phyloP scores from a whole-genome alignment of 495 filamentous ascomycete genomes.

The Sordaria brevicollis region DNA sequence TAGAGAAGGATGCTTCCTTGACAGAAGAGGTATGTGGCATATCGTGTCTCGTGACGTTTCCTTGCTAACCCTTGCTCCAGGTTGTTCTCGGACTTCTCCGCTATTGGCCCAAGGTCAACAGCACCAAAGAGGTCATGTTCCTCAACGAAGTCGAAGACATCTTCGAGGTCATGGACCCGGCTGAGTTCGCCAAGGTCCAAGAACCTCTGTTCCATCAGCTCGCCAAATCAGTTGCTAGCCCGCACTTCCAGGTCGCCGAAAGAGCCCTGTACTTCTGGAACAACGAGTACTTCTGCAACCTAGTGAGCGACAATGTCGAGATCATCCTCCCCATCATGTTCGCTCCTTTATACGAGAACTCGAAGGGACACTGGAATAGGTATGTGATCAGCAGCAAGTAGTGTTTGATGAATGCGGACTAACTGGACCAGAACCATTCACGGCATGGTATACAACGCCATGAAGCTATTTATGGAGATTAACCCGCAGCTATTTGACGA shows the following conservation, averaged over 20 bases:
- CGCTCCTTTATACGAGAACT: conserved; percentile 96
- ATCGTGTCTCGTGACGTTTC: not conserved
- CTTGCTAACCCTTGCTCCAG: conserved; percentile 28
- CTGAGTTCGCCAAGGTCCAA: conserved; percentile 97
- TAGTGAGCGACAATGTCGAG: conserved; percentile 98
- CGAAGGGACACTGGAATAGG: conserved; percentile 99
- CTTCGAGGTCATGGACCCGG: conserved; percentile 99
- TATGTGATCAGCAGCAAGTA: conserved; percentile 27
- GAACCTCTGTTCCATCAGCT: conserved; percentile 94
- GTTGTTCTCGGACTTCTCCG: conserved; percentile 90
- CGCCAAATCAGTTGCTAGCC: conserved; percentile 94
- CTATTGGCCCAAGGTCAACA: conserved; percentile 99
- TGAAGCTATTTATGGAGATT: conserved; percentile 99
- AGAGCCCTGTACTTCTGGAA: conserved; percentile 99
- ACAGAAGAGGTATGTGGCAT: conserved; percentile 72
- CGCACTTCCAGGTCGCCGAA: conserved; percentile 98
- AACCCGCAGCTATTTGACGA: conserved; percentile 98
- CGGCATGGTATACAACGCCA: conserved; percentile 99
- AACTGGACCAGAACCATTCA: conserved; percentile 71
- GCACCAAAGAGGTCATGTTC: conserved; percentile 99
- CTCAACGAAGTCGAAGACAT: conserved; percentile 99
- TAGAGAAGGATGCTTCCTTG: conserved; percentile 94
- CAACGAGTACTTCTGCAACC: conserved; percentile 99
- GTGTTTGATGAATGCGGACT: not conserved
- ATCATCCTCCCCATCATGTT: conserved; percentile 99